Evolutionary conservation across 805 yeast genomes (phyloP), one percentile per base, ranked within the genome.

Genomic region (Pichia californica): DNA sequence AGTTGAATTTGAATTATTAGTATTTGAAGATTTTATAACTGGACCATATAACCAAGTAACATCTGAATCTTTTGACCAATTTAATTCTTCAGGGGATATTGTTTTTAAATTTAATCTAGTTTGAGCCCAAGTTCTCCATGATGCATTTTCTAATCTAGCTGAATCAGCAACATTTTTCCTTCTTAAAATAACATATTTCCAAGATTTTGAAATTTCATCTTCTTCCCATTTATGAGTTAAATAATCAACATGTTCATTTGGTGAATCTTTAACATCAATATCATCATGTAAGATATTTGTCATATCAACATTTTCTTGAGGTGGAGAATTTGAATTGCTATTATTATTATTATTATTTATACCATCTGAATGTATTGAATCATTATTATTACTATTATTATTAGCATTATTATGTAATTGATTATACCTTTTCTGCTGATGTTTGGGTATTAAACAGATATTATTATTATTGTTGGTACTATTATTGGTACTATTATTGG

Each of bases 41-140:
- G 99, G 99, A 1, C 99, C 99, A 65, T 91, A 93, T 13, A 93
- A 74, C 99, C 99, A 93, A 1, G 97, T 88, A 10, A 93, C 96
- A 62, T 93, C 99, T 46, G 83, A 82, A 56, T 93, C 99, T 64
- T 94, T 93, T 35, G 88, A 79, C 99, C 99, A 93, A 62, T 93
- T 91, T 37, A 93, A 85, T 30, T 77, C 75, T 56, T 88, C 94
- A 1, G 99, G 99, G 16, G 89, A 79, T 7, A 91, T 86, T 0
- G 99, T 93, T 50, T 71, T 66, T 41, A 82, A 65, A 26, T 79
- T 72, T 50, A 77, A 76, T 53, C 84, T 77, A 42, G 93, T 76
- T 64, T 91, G 93, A 11, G 96, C 89, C 98, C 98, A 91, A 19
- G 95, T 87, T 61, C 99, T 76, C 97, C 98, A 93, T 26, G 87